Conservation (phyloP, 2,329 filamentous ascomycete species). For the Penicillium brasilianum region DNA sequence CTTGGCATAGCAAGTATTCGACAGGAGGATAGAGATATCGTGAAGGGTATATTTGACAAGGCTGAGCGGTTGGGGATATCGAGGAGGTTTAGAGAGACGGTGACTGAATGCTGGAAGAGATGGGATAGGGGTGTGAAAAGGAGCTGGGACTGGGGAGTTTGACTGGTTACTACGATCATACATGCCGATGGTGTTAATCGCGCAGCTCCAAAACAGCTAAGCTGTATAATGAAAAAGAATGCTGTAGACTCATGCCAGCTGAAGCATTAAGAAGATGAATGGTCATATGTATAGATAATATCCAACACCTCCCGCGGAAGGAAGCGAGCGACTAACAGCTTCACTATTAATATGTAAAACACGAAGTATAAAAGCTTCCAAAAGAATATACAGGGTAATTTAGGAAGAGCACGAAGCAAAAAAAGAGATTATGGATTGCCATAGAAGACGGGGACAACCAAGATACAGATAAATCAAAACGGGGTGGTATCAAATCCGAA, state of each 20-base stretch:
- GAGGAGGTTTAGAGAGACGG: neutral
- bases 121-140: neutral
- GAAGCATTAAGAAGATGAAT: neutral
- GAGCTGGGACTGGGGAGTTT: neutral
- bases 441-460: slow-evolving; percentile 9
- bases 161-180: too few species aligned
- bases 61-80: slow-evolving; percentile 8
- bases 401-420: slow-evolving; percentile 5
- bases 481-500: slow-evolving; percentile 37
- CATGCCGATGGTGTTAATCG: too few species aligned
- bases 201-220: too few species aligned
- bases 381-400: slow-evolving; percentile 23
- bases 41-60: slow-evolving; percentile 7
- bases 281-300: slow-evolving; percentile 11
- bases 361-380: slow-evolving; percentile 3
- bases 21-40: slow-evolving; percentile 7
- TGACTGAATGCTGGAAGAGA: neutral
- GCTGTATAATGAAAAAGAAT: too few species aligned
- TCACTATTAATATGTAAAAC: slow-evolving; percentile 31
- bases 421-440: slow-evolving; percentile 4
- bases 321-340: slow-evolving; percentile 19
- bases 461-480: slow-evolving; percentile 15
- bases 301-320: slow-evolving; percentile 16
- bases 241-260: neutral
- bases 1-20: slow-evolving; percentile 11